phyloP scores from a whole-genome alignment of 2,329 filamentous ascomycete species.

The Aureobasidium melanogenum region DNA sequence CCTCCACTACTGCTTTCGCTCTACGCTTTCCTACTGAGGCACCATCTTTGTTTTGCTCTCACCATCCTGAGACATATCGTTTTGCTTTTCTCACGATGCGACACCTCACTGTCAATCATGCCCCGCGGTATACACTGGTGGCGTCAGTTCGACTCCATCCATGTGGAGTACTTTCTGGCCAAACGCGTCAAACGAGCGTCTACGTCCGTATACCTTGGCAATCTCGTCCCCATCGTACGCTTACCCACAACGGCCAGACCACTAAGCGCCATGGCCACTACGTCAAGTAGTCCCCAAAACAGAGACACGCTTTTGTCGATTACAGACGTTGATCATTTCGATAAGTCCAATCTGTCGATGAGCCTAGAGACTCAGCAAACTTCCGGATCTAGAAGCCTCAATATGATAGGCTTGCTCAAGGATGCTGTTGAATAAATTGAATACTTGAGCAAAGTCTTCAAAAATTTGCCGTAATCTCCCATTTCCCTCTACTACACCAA shows the following conservation, averaged over 20 bases:
- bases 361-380: not conserved
- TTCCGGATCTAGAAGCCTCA: not conserved
- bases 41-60: not conserved
- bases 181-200: not conserved
- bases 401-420: not conserved
- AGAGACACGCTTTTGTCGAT: not conserved
- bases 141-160: not conserved
- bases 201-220: not conserved
- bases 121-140: not conserved
- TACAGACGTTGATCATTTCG: constrained; percentile 1
- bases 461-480: not conserved
- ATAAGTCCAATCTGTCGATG: not conserved
- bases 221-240: not conserved
- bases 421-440: constrained; percentile 2
- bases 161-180: not conserved
- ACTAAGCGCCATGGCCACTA: not conserved
- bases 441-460: not conserved
- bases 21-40: not conserved
- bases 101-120: not conserved
- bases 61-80: not conserved
- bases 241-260: not conserved
- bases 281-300: not conserved
- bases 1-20: not conserved
- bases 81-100: not conserved
- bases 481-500: not conserved